These are phyloP conservation scores for Hymenoscyphus albidus DNA, from an alignment of 2,329 filamentous ascomycete species.

Conservation along the genomic window DNA sequence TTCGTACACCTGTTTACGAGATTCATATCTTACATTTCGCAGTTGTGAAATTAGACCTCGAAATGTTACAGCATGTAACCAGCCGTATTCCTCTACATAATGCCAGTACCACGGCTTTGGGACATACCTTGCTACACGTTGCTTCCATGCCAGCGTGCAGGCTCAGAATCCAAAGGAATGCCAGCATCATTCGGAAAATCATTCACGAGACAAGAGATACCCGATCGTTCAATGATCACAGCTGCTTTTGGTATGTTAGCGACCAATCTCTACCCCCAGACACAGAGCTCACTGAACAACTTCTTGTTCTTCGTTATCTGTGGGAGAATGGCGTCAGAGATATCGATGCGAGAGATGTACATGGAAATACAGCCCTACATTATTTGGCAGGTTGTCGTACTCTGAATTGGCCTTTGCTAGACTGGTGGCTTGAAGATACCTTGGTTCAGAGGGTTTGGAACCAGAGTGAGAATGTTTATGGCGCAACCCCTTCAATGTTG, in stretches of 20 bases:
- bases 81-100: constrained; percentile 11
- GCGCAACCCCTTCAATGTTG: constrained; percentile 12
- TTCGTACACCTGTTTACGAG: constrained; percentile 21
- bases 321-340: constrained; percentile 13
- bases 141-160: constrained; percentile 20
- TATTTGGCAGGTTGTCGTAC: constrained; percentile 19
- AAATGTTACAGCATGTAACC: constrained; percentile 18
- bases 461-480: constrained; percentile 12
- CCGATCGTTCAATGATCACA: constrained; percentile 16
- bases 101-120: constrained; percentile 19
- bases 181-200: constrained; percentile 14
- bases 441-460: constrained; percentile 7
- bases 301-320: constrained; percentile 15
- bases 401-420: constrained; percentile 16
- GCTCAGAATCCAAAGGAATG: constrained; percentile 16
- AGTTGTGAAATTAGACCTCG: constrained; percentile 20
- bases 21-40: constrained; percentile 26
- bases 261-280: not conserved
- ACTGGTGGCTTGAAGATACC: constrained; percentile 12
- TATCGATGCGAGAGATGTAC: constrained; percentile 14
- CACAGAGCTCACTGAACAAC: constrained; percentile 7
- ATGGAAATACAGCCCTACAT: constrained; percentile 25
- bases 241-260: not conserved
- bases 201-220: constrained; percentile 25
- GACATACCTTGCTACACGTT: constrained; percentile 26